These are phyloP conservation scores for Piromyces sp. DNA, from an alignment of 192 early-diverging fungal genomes.

Conservation along the genomic window DNA sequence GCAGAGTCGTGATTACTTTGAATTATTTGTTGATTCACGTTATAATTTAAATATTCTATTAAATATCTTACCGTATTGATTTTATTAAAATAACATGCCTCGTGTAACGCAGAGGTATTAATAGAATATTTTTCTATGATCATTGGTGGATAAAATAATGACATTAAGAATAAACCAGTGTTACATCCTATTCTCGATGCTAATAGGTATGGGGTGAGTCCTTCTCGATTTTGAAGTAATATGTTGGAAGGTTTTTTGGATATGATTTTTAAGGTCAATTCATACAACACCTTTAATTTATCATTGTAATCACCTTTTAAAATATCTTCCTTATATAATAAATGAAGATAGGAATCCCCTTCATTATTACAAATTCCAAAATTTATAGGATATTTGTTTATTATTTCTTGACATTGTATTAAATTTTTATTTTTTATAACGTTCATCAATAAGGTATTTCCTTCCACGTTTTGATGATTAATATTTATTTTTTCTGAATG, in stretches of 20 bases:
- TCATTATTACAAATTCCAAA: background rate
- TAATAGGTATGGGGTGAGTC: background rate
- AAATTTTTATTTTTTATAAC: background rate
- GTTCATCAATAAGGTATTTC: background rate
- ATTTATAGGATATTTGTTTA: background rate
- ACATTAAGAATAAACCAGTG: background rate
- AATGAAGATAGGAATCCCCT: background rate
- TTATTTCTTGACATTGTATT: background rate
- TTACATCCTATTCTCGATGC: background rate
- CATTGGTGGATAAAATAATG: background rate
- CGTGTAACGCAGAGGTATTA: background rate
- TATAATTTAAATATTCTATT: background rate
- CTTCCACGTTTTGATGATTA: background rate
- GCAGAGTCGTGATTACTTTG: background rate
- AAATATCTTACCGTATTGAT: background rate
- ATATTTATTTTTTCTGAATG: too few relatives aligned
- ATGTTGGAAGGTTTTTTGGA: background rate
- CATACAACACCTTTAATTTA: background rate
- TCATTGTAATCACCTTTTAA: background rate
- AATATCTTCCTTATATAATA: background rate
- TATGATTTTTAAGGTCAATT: background rate
- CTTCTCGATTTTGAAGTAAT: background rate
- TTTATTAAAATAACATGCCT: background rate
- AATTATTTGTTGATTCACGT: background rate
- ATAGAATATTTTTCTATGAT: background rate